These are phyloP conservation scores for Saccharomyces hybrid DNA, from an alignment of 1,139 yeast genomes.

Conservation along the genomic window DNA sequence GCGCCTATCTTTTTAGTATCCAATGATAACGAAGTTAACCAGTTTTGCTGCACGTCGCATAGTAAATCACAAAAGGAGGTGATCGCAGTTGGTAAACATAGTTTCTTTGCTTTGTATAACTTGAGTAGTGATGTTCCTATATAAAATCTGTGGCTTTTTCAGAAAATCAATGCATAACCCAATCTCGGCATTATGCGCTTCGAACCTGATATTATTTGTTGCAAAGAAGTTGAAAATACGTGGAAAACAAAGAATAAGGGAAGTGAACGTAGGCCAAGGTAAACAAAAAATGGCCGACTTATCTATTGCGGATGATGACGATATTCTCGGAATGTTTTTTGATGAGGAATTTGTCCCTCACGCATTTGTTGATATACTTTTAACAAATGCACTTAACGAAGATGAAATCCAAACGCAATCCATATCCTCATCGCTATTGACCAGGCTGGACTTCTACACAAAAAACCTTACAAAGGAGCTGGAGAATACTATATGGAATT, in stretches of 20 bases:
- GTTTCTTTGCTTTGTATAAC: conserved; percentile 12
- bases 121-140: neutral
- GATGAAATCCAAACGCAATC: conserved; percentile 31
- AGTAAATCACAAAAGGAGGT: conserved; percentile 6
- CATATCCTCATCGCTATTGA: conserved; percentile 37
- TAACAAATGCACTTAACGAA: conserved; percentile 28
- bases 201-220: neutral
- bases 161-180: neutral
- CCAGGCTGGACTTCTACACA: conserved; percentile 56
- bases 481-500: conserved; percentile 39
- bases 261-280: neutral
- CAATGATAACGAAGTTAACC: conserved; percentile 15
- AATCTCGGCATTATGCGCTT: neutral
- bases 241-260: no score
- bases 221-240: no score
- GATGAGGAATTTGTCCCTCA: conserved; percentile 44
- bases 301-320: conserved; percentile 15
- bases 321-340: conserved; percentile 40
- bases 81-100: conserved; percentile 19
- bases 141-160: neutral
- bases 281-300: neutral
- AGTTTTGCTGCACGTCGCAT: conserved; percentile 7
- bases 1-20: conserved; percentile 18
- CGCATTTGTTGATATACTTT: conserved; percentile 41
- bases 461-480: conserved; percentile 47